These are phyloP conservation scores for Tetrahymena elliotti DNA, from an alignment of 73 alveolate species.

Conservation along the genomic window DNA sequence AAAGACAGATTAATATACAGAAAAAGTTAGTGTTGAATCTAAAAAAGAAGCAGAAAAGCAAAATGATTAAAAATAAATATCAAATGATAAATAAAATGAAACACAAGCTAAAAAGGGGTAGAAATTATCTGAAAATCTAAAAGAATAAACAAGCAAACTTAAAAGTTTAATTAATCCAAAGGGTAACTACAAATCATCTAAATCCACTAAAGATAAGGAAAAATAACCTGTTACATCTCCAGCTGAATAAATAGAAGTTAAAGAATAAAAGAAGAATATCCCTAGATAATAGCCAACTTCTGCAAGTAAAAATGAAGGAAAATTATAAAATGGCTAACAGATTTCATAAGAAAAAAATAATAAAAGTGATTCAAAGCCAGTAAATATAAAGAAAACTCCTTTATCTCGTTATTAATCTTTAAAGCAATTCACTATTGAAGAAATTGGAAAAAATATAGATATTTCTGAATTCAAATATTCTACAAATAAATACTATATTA, in stretches of 20 bases:
- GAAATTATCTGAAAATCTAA: not conserved
- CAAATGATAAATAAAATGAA: not conserved
- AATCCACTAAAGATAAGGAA: not conserved
- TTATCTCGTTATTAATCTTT: not conserved
- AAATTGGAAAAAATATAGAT: not conserved
- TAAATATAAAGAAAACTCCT: not conserved
- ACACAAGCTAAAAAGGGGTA: not conserved
- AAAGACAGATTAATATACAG: not conserved
- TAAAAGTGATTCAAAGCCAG: not conserved
- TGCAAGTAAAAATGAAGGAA: not conserved
- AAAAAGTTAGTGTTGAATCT: not conserved
- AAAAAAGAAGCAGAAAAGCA: not conserved
- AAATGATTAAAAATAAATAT: not conserved
- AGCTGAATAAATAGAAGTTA: not conserved
- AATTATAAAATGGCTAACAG: not conserved
- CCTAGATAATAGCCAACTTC: not conserved
- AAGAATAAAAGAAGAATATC: not conserved
- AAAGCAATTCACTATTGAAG: not conserved
- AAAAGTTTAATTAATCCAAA: not conserved
- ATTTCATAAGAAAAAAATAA: not conserved
- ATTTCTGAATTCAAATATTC: not conserved
- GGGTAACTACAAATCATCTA: not conserved
- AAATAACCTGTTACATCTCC: not conserved
- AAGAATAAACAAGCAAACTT: not conserved
- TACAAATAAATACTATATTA: not conserved